These are phyloP conservation scores for Aspergillus ruber DNA, from an alignment of 2,329 filamentous ascomycete genomes.

Conservation along the genomic window DNA sequence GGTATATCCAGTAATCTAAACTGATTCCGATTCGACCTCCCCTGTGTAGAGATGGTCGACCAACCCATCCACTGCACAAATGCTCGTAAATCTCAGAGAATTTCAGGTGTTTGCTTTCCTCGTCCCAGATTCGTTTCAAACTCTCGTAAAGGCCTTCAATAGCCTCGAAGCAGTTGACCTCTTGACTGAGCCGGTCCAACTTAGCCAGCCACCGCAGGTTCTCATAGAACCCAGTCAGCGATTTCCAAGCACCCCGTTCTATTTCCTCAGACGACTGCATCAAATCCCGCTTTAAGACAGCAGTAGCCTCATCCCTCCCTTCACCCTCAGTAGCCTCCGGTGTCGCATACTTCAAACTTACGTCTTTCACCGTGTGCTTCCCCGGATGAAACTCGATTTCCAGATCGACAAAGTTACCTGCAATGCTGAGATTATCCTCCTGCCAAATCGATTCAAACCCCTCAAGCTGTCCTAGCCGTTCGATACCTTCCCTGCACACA, in stretches of 20 bases:
- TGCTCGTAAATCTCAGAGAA: slow-evolving; percentile 29
- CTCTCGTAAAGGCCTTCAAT: slow-evolving; percentile 39
- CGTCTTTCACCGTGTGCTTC: slow-evolving; percentile 36
- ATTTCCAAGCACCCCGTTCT: slow-evolving; percentile 29
- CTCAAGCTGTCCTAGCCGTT: slow-evolving; percentile 37
- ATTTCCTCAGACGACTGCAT: slow-evolving; percentile 26
- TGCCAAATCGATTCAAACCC: slow-evolving; percentile 44
- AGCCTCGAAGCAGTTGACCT: slow-evolving; percentile 42
- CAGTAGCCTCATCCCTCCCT: slow-evolving; percentile 37
- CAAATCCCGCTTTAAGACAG: slow-evolving; percentile 36
- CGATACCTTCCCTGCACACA: slow-evolving; percentile 38
- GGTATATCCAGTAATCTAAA: slow-evolving; percentile 38
- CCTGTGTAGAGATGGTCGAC: slow-evolving; percentile 37
- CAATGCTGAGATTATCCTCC: slow-evolving; percentile 41
- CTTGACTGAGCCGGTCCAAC: slow-evolving; percentile 38
- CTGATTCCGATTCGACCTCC: slow-evolving; percentile 34
- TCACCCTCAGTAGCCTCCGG: slow-evolving; percentile 35
- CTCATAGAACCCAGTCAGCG: slow-evolving; percentile 33
- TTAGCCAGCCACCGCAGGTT: slow-evolving; percentile 41
- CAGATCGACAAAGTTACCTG: slow-evolving; percentile 41
- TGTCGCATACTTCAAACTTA: slow-evolving; percentile 39
- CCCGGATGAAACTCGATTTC: slow-evolving; percentile 40
- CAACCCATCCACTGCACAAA: slow-evolving; percentile 36
- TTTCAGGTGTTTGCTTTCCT: slow-evolving; percentile 29
- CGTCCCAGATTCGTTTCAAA: slow-evolving; percentile 38